phyloP scores from a whole-genome alignment of 129 eudicot species.

The Pittosporum tobira region DNA sequence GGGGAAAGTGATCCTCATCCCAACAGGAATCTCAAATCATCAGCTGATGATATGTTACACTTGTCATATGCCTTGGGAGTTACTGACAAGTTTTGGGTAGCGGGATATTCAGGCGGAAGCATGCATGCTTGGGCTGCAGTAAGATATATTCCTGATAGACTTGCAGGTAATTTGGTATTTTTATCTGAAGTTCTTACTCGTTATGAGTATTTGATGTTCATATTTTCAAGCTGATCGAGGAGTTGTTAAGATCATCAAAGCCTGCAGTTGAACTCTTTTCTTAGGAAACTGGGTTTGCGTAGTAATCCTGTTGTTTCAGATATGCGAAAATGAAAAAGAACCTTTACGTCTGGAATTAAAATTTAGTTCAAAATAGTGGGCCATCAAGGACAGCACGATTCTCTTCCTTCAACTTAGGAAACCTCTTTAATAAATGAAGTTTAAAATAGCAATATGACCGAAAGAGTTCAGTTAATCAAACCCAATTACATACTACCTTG shows the following conservation, averaged over 20 bases:
- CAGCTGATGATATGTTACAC: conserved; percentile 76
- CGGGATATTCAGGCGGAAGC: conserved; percentile 73
- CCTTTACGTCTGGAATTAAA: too few species aligned
- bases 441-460: too few species aligned
- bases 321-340: neutral
- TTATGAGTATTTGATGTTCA: neutral
- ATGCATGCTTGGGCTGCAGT: conserved; percentile 95
- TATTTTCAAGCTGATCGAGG: neutral
- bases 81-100: conserved; percentile 71
- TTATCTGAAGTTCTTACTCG: neutral
- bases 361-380: too few species aligned
- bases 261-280: neutral
- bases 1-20: conserved; percentile 98
- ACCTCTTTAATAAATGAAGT: too few species aligned
- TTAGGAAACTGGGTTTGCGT: too few species aligned
- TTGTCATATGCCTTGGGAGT: conserved; percentile 69
- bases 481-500: too few species aligned
- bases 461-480: too few species aligned
- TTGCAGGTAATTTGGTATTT: conserved; percentile 47
- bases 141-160: conserved; percentile 71
- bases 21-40: conserved; percentile 67
- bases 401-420: too few species aligned
- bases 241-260: neutral
- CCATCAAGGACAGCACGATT: too few species aligned
- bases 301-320: neutral